Percentiles rank a stretch among this genome's conserved stretches.
Conservation (phyloP, 2,329 filamentous ascomycete species). For the Apiospora hydei region DNA sequence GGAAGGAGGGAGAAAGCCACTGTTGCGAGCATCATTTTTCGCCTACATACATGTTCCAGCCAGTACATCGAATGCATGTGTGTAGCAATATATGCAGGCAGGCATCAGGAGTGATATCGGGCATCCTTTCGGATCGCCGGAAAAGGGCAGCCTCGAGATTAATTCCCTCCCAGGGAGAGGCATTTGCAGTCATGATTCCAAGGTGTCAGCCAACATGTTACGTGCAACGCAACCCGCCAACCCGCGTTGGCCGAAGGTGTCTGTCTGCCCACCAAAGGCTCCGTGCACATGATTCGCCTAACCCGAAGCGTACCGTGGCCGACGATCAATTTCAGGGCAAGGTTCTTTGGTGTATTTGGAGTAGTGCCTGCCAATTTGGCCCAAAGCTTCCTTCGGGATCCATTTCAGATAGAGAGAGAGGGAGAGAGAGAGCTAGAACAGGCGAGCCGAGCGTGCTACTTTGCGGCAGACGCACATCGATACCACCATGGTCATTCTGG, state of each 20-base stretch:
- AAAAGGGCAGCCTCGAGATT: slow-evolving; percentile 7
- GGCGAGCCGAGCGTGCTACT: too few species aligned
- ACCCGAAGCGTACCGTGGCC: background rate
- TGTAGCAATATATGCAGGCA: slow-evolving; percentile 7
- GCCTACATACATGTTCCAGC: background rate
- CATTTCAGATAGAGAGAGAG: background rate
- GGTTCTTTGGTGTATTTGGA: background rate
- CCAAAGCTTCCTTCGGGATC: slow-evolving; percentile 7
- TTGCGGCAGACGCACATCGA: too few species aligned
- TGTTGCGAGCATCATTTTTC: background rate
- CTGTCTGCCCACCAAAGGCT: background rate
- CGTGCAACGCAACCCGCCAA: slow-evolving; percentile 8
- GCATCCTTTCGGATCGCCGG: background rate
- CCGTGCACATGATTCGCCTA: slow-evolving; percentile 4
- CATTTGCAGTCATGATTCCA: background rate
- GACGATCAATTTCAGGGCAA: slow-evolving; percentile 20
- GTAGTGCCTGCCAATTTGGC: slow-evolving; percentile 19
- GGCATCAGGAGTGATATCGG: slow-evolving; percentile 7
- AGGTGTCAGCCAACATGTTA: slow-evolving; percentile 4
- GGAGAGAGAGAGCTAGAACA: too few species aligned
- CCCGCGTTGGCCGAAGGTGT: background rate
- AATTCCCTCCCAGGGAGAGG: slow-evolving; percentile 1
- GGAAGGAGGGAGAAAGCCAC: background rate
- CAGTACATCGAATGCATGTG: background rate
- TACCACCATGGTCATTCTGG: background rate